Conservation (phyloP, 371 early-diverging fungal species). For the Zopfochytrium polystomum region DNA sequence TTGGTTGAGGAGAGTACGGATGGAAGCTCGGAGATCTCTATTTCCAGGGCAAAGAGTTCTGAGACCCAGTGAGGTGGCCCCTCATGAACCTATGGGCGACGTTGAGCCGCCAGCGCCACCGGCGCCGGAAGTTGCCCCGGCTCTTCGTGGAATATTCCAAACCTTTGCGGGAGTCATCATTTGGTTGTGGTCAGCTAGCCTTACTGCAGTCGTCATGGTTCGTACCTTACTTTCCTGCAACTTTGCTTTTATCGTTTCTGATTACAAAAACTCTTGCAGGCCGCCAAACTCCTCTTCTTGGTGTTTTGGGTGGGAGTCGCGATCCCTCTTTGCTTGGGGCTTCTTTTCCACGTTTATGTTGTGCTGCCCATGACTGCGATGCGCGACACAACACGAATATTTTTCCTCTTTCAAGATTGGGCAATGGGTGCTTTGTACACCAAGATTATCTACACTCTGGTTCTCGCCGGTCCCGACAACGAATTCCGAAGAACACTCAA, state of each 20-base stretch:
- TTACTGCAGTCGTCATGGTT: too few relatives aligned
- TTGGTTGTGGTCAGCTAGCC: too few relatives aligned
- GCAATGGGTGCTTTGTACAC: slow-evolving; percentile 44
- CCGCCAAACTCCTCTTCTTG: slow-evolving; percentile 26
- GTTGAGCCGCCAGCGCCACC: too few relatives aligned
- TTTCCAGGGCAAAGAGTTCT: too few relatives aligned
- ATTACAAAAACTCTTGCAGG: slow-evolving; percentile 2
- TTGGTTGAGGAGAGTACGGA: background rate
- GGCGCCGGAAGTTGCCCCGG: too few relatives aligned
- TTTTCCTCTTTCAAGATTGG: slow-evolving; percentile 43
- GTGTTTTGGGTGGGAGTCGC: slow-evolving; percentile 34
- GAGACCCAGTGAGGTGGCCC: slow-evolving; percentile 1
- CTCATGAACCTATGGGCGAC: too few relatives aligned
- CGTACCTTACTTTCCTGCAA: too few relatives aligned
- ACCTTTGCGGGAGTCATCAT: too few relatives aligned
- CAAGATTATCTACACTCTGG: slow-evolving; percentile 37
- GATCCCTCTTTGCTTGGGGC: slow-evolving; percentile 38
- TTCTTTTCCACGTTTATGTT: slow-evolving; percentile 45
- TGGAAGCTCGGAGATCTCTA: too few relatives aligned
- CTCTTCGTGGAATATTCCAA: too few relatives aligned
- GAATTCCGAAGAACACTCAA: slow-evolving; percentile 21
- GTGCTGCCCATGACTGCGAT: slow-evolving; percentile 25
- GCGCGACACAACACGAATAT: slow-evolving; percentile 23
- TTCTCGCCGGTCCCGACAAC: slow-evolving; percentile 41
- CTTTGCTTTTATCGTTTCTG: too few relatives aligned